Percentiles rank a stretch among this genome's conserved stretches.
These are phyloP conservation scores for Achlya hypogyna DNA, from an alignment of 352 stramenopile genomes.

Conservation along the genomic window DNA sequence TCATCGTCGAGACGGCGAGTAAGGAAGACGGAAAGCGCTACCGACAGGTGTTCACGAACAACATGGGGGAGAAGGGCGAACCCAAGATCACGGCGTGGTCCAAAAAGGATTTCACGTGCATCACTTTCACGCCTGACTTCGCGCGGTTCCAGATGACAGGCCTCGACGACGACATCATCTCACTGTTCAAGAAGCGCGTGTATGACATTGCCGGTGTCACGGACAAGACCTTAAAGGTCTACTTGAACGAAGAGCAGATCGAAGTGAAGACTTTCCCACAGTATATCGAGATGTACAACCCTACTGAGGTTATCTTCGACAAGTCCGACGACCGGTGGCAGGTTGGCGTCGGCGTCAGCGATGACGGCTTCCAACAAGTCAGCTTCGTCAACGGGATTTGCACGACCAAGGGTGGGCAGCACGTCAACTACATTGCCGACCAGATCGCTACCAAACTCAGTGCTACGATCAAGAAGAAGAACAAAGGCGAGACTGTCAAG, in stretches of 20 bases:
- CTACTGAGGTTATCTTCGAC: slow-evolving; percentile 80
- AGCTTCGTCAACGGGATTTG: slow-evolving; percentile 98
- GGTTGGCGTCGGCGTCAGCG: slow-evolving; percentile 87
- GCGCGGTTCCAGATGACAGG: slow-evolving; percentile 86
- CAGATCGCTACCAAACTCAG: slow-evolving; percentile 86
- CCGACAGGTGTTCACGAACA: slow-evolving; percentile 83
- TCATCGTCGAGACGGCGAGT: slow-evolving; percentile 97
- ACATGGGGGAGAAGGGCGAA: slow-evolving; percentile 91
- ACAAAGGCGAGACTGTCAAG: slow-evolving; percentile 90
- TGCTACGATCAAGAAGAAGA: slow-evolving; percentile 89
- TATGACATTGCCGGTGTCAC: slow-evolving; percentile 95
- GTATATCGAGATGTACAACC: slow-evolving; percentile 89
- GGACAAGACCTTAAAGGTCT: slow-evolving; percentile 87
- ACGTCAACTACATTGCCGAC: slow-evolving; percentile 91
- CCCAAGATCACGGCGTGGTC: slow-evolving; percentile 78
- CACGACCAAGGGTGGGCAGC: slow-evolving; percentile 93
- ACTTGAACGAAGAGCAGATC: slow-evolving; percentile 91
- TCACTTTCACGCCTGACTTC: slow-evolving; percentile 96
- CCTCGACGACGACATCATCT: slow-evolving; percentile 91
- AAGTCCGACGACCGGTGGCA: slow-evolving; percentile 93
- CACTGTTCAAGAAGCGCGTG: slow-evolving; percentile 94
- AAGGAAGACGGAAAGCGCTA: slow-evolving; percentile 89
- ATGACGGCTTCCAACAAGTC: slow-evolving; percentile 91
- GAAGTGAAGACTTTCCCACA: slow-evolving; percentile 89
- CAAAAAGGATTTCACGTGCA: slow-evolving; percentile 89